Evolutionary conservation across 768 basidiomycete genomes (phyloP).

Genomic region (Thelephora ganbajun): DNA sequence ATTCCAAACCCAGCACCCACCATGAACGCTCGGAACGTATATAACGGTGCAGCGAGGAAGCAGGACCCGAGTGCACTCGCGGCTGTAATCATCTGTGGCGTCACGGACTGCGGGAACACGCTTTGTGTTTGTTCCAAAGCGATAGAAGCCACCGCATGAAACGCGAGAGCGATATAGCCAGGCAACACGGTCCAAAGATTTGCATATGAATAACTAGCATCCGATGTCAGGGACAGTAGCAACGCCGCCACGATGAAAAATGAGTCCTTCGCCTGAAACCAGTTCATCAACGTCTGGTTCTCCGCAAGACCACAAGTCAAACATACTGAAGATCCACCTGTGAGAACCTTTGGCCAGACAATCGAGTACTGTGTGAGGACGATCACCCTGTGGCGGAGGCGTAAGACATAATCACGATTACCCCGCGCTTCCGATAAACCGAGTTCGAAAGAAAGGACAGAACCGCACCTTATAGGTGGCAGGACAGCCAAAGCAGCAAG

Average conservation of each 20-base stretch:
- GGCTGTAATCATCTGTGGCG: slow-evolving; percentile 39
- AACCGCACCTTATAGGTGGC: slow-evolving; percentile 46
- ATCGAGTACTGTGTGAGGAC: slow-evolving; percentile 58
- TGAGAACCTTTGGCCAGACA: slow-evolving; percentile 45
- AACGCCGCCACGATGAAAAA: slow-evolving; percentile 34
- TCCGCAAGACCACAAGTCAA: neutral
- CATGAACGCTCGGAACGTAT: slow-evolving; percentile 41
- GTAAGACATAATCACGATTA: neutral
- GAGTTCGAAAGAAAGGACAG: neutral
- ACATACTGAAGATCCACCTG: slow-evolving; percentile 34
- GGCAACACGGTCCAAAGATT: slow-evolving; percentile 34
- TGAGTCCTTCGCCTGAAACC: slow-evolving; percentile 35
- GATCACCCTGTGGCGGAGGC: slow-evolving; percentile 37
- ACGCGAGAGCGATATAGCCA: slow-evolving; percentile 50
- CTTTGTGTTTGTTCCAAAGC: slow-evolving; percentile 50
- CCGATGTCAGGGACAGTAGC: slow-evolving; percentile 40
- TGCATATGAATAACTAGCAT: slow-evolving; percentile 28
- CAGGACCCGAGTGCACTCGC: slow-evolving; percentile 49
- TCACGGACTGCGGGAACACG: slow-evolving; percentile 43
- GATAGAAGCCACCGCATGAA: slow-evolving; percentile 46
- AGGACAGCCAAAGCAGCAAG: slow-evolving; percentile 58
- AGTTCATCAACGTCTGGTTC: neutral
- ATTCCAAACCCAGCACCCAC: slow-evolving; percentile 24
- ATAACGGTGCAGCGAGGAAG: slow-evolving; percentile 49
- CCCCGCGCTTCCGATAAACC: neutral